Conservation (phyloP, 2,329 filamentous ascomycete species). For the Paecilomyces formosus region DNA sequence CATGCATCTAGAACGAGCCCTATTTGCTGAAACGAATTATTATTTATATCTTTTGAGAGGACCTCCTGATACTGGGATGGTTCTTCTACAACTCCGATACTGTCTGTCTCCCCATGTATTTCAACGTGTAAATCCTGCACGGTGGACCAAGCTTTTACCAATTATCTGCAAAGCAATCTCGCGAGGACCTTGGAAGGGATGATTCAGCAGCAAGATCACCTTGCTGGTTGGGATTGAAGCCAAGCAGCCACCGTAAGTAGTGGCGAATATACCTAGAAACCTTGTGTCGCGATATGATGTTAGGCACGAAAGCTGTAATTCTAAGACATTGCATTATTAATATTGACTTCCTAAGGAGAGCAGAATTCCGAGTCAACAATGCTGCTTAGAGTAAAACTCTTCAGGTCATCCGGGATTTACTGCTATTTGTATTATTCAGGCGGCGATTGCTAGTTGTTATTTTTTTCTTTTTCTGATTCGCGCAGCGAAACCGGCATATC, state of each 20-base stretch:
- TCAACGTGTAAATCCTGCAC: neutral
- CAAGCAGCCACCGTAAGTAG: neutral
- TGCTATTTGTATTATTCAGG: neutral
- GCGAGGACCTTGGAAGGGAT: too few relatives aligned
- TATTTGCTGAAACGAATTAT: neutral
- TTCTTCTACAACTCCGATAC: neutral
- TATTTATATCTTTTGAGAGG: neutral
- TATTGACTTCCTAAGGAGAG: too few relatives aligned
- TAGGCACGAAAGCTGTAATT: too few relatives aligned
- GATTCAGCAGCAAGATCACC: neutral
- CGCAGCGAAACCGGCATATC: neutral
- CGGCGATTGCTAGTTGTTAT: too few relatives aligned
- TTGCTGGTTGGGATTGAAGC: neutral
- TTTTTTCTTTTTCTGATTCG: neutral
- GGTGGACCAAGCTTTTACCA: neutral
- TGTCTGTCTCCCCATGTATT: neutral
- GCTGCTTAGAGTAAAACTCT: neutral
- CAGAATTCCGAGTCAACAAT: neutral
- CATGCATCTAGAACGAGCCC: neutral
- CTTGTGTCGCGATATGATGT: neutral
- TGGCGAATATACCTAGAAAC: neutral
- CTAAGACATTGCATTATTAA: too few relatives aligned
- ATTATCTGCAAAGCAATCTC: too few relatives aligned
- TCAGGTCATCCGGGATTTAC: neutral
- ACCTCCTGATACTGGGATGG: neutral